Evolutionary conservation across 2,329 filamentous ascomycete species (phyloP).

Genomic region (Ceratocystis alfenasii): DNA sequence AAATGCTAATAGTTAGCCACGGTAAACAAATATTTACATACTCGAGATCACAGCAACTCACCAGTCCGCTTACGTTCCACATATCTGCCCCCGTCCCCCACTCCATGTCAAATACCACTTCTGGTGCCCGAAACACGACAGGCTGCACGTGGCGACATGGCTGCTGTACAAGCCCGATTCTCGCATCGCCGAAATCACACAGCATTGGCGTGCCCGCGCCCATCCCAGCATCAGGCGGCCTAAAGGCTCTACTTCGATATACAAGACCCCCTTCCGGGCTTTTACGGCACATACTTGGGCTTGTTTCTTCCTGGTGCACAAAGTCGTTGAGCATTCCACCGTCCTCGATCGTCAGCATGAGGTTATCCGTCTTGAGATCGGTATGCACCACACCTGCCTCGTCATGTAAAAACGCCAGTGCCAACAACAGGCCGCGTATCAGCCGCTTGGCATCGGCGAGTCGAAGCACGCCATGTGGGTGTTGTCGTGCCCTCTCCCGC

Average conservation of each 20-base stretch:
- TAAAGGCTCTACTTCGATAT: slow-evolving; percentile 15
- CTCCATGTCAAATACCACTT: slow-evolving; percentile 19
- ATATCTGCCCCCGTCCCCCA: slow-evolving; percentile 21
- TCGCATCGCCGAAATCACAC: slow-evolving; percentile 20
- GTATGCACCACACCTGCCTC: slow-evolving; percentile 19
- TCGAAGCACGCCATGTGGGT: slow-evolving; percentile 13
- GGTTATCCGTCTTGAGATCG: slow-evolving; percentile 21
- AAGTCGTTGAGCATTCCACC: slow-evolving; percentile 19
- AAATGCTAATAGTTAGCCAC: not conserved
- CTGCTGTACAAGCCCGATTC: slow-evolving; percentile 15
- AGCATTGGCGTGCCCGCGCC: slow-evolving; percentile 13
- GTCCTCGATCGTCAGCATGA: slow-evolving; percentile 22
- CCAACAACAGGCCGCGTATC: slow-evolving; percentile 15
- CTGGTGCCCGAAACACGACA: slow-evolving; percentile 18
- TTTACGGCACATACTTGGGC: slow-evolving; percentile 3
- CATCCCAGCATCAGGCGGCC: slow-evolving; percentile 6
- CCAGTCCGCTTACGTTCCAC: slow-evolving; percentile 19
- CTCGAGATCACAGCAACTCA: not conserved
- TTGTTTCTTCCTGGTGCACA: slow-evolving; percentile 1
- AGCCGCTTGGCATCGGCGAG: slow-evolving; percentile 9
- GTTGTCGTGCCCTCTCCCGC: slow-evolving; percentile 12
- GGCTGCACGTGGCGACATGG: slow-evolving; percentile 17
- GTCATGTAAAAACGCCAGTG: slow-evolving; percentile 20
- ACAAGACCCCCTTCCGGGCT: not conserved
- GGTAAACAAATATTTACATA: not conserved